Percentiles rank a stretch among this genome's conserved stretches.
Conservation (phyloP, 2,329 filamentous ascomycete genomes). For the Colletotrichum karsti region DNA sequence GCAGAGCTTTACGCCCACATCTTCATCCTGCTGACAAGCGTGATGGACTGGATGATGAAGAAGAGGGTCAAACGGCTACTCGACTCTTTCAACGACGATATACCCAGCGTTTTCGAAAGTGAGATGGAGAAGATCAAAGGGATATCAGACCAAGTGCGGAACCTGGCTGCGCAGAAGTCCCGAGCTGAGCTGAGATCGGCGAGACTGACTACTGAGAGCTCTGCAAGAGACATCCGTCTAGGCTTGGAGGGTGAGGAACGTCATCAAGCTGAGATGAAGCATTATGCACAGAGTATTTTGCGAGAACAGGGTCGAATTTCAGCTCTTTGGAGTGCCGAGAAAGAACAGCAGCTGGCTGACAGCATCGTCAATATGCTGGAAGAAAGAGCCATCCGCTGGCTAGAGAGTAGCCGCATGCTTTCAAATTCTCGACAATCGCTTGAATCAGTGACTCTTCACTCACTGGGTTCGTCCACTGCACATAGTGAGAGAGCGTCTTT, state of each 20-base stretch:
- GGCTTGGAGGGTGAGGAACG: constrained; percentile 19
- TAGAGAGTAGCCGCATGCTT: background rate
- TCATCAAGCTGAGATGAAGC: background rate
- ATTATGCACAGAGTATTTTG: background rate
- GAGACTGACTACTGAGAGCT: background rate
- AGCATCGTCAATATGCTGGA: background rate
- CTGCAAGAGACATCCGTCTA: constrained; percentile 9
- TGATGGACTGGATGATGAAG: constrained; percentile 34
- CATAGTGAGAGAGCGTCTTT: background rate
- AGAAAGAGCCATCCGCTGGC: background rate
- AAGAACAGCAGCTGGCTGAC: background rate
- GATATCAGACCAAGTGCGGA: constrained; percentile 9
- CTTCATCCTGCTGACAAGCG: constrained; percentile 32
- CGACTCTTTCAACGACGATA: constrained; percentile 32
- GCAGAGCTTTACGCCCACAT: constrained; percentile 35
- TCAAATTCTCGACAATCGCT: no score
- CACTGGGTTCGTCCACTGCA: rapidly evolving
- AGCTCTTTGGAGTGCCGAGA: background rate
- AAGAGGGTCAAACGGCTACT: constrained; percentile 26
- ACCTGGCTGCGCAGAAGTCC: constrained; percentile 14
- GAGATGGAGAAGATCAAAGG: constrained; percentile 28
- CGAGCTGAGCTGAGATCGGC: constrained; percentile 26
- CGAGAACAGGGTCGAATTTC: background rate
- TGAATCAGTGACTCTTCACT: no score
- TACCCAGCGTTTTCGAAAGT: constrained; percentile 9